A percentile compares a stretch with the other conserved stretches of the same genome.
phyloP scores from a whole-genome alignment of 2,329 filamentous ascomycete genomes.

The Canariomyces notabilis region DNA sequence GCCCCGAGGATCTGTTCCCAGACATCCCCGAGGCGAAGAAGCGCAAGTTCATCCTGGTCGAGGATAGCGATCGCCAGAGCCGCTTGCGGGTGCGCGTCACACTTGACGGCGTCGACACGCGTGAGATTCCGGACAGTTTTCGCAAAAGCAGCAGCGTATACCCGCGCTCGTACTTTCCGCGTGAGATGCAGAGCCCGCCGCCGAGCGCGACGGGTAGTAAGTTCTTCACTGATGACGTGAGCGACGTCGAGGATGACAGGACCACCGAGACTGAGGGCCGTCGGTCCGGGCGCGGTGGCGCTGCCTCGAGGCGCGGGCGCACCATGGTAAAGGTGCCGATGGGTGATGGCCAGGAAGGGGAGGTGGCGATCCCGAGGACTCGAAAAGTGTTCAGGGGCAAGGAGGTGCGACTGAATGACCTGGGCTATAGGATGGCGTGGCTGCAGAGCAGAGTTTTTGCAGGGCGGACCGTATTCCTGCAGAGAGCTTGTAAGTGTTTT shows the following conservation, averaged over 20 bases:
- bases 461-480: constrained; percentile 78
- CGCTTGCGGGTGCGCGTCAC: constrained; percentile 86
- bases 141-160: constrained; percentile 85
- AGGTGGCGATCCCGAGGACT: constrained; percentile 71
- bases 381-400: constrained; percentile 65
- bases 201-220: constrained; percentile 68
- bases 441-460: constrained; percentile 90
- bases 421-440: constrained; percentile 96
- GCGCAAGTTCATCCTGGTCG: constrained; percentile 93
- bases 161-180: constrained; percentile 84
- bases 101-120: constrained; percentile 88
- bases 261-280: constrained; percentile 48
- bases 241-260: constrained; percentile 53
- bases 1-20: constrained; percentile 71
- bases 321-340: constrained; percentile 58
- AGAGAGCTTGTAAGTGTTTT: constrained; percentile 75
- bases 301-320: constrained; percentile 32
- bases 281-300: constrained; percentile 27
- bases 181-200: constrained; percentile 85
- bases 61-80: constrained; percentile 75
- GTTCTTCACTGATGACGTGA: constrained; percentile 64
- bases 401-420: constrained; percentile 86
- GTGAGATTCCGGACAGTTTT: constrained; percentile 94
- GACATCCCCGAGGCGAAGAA: constrained; percentile 85
- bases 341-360: constrained; percentile 64